Evolutionary conservation across 257 asterid genomes (phyloP), one percentile per base, ranked within the genome.

Genomic region (Jacaranda mimosifolia): DNA sequence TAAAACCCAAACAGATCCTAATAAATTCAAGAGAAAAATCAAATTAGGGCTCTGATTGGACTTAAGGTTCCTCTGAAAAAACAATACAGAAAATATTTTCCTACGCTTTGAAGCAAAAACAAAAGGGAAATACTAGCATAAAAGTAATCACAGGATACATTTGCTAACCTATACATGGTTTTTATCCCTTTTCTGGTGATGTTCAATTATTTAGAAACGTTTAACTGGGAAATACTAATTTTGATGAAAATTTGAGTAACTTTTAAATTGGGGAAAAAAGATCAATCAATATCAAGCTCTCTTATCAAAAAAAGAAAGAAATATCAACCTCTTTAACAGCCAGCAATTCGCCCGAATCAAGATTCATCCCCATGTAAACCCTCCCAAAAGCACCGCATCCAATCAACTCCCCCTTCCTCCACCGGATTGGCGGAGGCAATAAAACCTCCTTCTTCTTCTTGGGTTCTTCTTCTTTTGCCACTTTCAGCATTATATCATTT

Each of bases 331-430:
- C 86, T 83, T 86, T 86, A 10, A 91, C 92, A 39, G 97, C 97
- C 18, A 91, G 86, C 79, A 91, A 86, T 80, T 91, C 94, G 43
- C 97, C 97, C 0, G 97, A 89, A 84, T 89, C 92, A n/a, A 89
- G 87, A 85, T 91, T 87, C 97, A 91, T 87, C 77, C 97, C 97
- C 94, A 91, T 89, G 79, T 87, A 84, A 26, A 91, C 97, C 77
- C 89, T 88, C 43, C 97, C 97, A 71, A 87, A 89, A 35, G 91
- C 97, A 49, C 97, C 97, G 63, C 89, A 85, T 6, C 97, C 97
- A 19, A 91, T 91, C 85, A 93, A 75, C 77, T 93, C 98, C 81
- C 98, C 98, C 77, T 87, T 93, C 87, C 97, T 78, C 98, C 98
- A 93, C 82, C 96, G 86, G 77, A 93, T 91, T 65, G 83, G 77